phyloP scores from a whole-genome alignment of 1,284 basidiomycete genomes.

The Fomes fomentarius region DNA sequence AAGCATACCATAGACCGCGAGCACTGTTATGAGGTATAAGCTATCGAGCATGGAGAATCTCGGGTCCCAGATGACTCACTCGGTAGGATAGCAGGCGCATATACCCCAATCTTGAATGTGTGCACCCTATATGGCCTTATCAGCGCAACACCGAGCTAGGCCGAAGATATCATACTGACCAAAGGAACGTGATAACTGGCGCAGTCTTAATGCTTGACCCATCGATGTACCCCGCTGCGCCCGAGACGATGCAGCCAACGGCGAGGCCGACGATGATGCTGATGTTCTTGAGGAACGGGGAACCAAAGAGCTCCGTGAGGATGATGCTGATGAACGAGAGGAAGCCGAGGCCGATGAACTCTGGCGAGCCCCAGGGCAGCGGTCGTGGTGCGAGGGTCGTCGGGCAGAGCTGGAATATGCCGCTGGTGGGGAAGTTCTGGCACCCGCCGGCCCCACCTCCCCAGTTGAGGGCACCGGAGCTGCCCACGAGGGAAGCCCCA shows the following conservation, averaged over 20 bases:
- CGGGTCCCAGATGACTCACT: background rate
- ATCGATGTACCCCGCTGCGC: conserved; percentile 75
- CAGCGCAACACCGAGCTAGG: background rate
- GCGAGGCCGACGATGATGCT: conserved; percentile 76
- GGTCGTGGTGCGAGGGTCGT: conserved; percentile 64
- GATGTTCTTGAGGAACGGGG: conserved; percentile 81
- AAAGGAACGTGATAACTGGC: conserved; percentile 80
- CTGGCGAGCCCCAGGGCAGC: conserved; percentile 74
- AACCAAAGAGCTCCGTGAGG: conserved; percentile 78
- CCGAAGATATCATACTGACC: conserved; percentile 38
- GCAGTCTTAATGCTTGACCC: conserved; percentile 62
- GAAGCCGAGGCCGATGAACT: conserved; percentile 88
- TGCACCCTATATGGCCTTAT: conserved; percentile 53
- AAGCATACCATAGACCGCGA: conserved; percentile 71
- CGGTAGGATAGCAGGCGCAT: conserved; percentile 79
- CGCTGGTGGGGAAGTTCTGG: conserved; percentile 56
- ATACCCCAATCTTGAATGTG: conserved; percentile 76
- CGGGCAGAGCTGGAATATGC: conserved; percentile 73
- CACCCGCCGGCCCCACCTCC: conserved; percentile 82
- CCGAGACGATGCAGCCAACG: conserved; percentile 81
- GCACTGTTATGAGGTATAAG: conserved; percentile 39
- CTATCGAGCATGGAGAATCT: background rate
- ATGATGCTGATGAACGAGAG: conserved; percentile 80
- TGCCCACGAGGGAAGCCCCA: conserved; percentile 74
- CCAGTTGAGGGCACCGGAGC: conserved; percentile 80